phyloP scores from a whole-genome alignment of 139 green algal genomes.

The Picochlorum sp. region DNA sequence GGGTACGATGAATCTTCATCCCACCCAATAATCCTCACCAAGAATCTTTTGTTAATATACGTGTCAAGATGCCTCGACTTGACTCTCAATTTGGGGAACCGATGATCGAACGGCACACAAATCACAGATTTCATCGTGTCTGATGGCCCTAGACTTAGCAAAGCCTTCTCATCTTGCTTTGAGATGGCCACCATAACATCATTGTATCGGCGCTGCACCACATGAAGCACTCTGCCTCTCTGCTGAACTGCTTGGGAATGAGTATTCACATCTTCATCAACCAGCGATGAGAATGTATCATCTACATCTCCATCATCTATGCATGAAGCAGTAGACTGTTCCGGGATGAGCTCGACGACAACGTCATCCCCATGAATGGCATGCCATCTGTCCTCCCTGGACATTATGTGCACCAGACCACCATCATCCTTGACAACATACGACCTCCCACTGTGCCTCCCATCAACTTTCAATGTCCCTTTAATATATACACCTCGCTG shows the following conservation, averaged over 20 bases:
- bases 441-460: too few species aligned
- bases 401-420: neutral
- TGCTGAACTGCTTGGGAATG: conserved; percentile 55
- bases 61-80: neutral
- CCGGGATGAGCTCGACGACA: conserved; percentile 11
- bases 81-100: conserved; percentile 36
- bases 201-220: conserved; percentile 20
- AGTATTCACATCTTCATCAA: conserved; percentile 71
- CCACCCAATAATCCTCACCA: neutral
- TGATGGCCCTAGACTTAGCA: neutral
- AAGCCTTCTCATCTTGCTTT: neutral
- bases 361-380: conserved; percentile 14
- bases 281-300: conserved; percentile 54
- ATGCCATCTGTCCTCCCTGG: neutral
- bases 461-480: too few species aligned
- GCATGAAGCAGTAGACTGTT: conserved; percentile 29
- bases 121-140: conserved; percentile 14
- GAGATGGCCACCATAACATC: conserved; percentile 1
- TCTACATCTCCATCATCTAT: conserved; percentile 46
- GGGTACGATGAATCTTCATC: conserved; percentile 22
- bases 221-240: conserved; percentile 73
- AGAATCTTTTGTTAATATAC: conserved; percentile 4
- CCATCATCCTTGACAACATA: too few species aligned
- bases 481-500: neutral
- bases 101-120: conserved; percentile 57